Conservation (phyloP, 2,329 filamentous ascomycete species). For the Ceratocystis diversiconidia region DNA sequence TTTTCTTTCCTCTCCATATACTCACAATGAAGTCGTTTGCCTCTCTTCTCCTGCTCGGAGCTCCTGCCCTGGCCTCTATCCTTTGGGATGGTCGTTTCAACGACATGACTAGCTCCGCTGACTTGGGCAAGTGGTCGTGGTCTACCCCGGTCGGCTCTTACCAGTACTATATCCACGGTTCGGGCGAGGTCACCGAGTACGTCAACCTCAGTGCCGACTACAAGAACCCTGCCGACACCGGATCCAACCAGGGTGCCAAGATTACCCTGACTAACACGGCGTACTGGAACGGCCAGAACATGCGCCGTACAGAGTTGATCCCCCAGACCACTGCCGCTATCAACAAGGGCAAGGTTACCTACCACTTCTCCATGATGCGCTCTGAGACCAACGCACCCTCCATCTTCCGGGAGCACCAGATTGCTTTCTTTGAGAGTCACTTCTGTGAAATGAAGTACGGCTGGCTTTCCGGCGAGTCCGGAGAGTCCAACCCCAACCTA, state of each 20-base stretch:
- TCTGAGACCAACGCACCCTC: conserved; percentile 45
- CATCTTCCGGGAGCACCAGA: conserved; percentile 52
- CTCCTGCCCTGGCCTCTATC: conserved; percentile 23
- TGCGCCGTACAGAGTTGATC: conserved; percentile 62
- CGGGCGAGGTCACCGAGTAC: conserved; percentile 40
- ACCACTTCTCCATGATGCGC: conserved; percentile 56
- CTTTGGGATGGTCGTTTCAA: conserved; percentile 56
- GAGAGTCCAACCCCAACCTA: conserved; percentile 37
- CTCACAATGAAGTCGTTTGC: conserved; percentile 18
- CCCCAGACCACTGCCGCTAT: conserved; percentile 53
- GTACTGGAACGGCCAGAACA: conserved; percentile 58
- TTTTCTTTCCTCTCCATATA: conserved; percentile 8
- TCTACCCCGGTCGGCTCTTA: conserved; percentile 54
- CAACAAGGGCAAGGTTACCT: conserved; percentile 51
- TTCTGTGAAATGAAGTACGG: conserved; percentile 64
- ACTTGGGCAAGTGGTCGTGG: conserved; percentile 51
- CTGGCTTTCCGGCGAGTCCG: conserved; percentile 36
- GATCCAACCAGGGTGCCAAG: conserved; percentile 49
- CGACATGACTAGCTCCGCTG: conserved; percentile 37
- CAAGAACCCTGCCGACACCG: conserved; percentile 51
- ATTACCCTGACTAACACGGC: conserved; percentile 50
- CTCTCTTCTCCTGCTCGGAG: conserved; percentile 10
- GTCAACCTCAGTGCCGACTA: conserved; percentile 44
- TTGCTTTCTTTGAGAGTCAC: conserved; percentile 50
- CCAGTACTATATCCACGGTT: conserved; percentile 65